phyloP scores from a whole-genome alignment of 1,284 basidiomycete genomes.

The Waitea zeae region DNA sequence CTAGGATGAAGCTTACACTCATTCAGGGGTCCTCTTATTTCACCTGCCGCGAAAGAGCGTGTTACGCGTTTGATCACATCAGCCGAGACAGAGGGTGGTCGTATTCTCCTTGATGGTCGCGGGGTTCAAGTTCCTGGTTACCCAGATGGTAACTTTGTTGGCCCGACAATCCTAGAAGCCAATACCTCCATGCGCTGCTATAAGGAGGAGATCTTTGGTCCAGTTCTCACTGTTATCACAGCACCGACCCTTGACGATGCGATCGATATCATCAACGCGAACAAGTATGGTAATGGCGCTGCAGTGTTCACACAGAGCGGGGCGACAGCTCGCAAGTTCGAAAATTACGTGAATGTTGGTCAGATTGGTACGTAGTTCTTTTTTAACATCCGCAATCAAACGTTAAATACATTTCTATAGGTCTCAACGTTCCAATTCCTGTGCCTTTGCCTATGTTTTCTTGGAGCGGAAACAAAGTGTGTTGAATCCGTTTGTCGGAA shows the following conservation, averaged over 20 bases:
- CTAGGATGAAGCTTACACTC: neutral
- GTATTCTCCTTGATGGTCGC: slow-evolving; percentile 80
- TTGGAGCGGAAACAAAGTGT: slow-evolving; percentile 80
- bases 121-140: slow-evolving; percentile 55
- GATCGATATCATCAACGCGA: slow-evolving; percentile 76
- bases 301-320: slow-evolving; percentile 95
- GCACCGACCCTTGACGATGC: slow-evolving; percentile 87
- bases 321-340: slow-evolving; percentile 90
- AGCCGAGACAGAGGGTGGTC: slow-evolving; percentile 74
- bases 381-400: neutral
- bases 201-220: slow-evolving; percentile 94
- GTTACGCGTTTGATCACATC: slow-evolving; percentile 70
- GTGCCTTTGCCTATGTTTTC: slow-evolving; percentile 86
- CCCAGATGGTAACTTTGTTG: slow-evolving; percentile 89
- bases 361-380: slow-evolving; percentile 63
- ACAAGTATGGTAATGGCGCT: slow-evolving; percentile 88
- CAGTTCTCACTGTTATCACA: slow-evolving; percentile 68
- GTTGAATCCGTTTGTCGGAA: slow-evolving; percentile 8
- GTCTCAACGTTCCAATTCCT: slow-evolving; percentile 80
- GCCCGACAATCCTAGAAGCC: slow-evolving; percentile 82
- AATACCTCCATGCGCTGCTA: slow-evolving; percentile 79
- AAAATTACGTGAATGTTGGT: slow-evolving; percentile 78
- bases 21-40: slow-evolving; percentile 83
- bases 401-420: neutral
- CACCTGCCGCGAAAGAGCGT: slow-evolving; percentile 69